These are phyloP conservation scores for Camelina laxa DNA, from an alignment of 345 rosid species.

Conservation along the genomic window DNA sequence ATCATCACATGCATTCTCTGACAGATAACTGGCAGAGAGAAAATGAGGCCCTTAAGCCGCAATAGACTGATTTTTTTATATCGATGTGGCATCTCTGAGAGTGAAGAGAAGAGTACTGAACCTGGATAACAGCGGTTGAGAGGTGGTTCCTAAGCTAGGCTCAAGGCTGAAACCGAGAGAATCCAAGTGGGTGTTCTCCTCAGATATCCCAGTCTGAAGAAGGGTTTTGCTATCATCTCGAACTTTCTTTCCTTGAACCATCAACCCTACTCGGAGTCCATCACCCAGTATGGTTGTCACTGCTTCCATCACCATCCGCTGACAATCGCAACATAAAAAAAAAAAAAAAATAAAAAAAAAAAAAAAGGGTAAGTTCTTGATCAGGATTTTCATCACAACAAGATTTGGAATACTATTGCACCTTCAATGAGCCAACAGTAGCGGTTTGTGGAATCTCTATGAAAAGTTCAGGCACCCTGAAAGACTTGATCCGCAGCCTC, in stretches of 20 bases:
- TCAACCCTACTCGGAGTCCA: slow-evolving; percentile 74
- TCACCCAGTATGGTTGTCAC: slow-evolving; percentile 75
- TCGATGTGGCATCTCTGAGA: neutral
- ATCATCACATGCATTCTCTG: slow-evolving; percentile 27
- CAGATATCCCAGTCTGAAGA: slow-evolving; percentile 80
- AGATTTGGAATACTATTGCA: slow-evolving; percentile 33
- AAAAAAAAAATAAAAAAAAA: neutral
- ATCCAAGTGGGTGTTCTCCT: slow-evolving; percentile 58
- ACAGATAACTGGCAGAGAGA: slow-evolving; percentile 25
- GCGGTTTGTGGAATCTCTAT: slow-evolving; percentile 90
- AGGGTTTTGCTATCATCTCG: slow-evolving; percentile 86
- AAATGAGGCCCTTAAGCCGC: slow-evolving; percentile 1
- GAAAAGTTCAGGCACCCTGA: slow-evolving; percentile 87
- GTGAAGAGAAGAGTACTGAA: slow-evolving; percentile 43
- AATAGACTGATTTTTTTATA: slow-evolving; percentile 6
- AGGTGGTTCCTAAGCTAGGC: slow-evolving; percentile 60
- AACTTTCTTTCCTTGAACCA: slow-evolving; percentile 86
- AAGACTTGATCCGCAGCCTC: slow-evolving; percentile 90
- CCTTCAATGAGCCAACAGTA: slow-evolving; percentile 92
- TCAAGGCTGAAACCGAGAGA: slow-evolving; percentile 85
- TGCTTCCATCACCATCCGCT: slow-evolving; percentile 96
- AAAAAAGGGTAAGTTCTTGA: slow-evolving; percentile 15
- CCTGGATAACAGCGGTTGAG: slow-evolving; percentile 61
- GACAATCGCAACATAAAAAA: slow-evolving; percentile 5
- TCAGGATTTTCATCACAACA: neutral